Base-by-base conservation (phyloP, 495 filamentous ascomycete species). In the Usnea hakonensis region DNA sequence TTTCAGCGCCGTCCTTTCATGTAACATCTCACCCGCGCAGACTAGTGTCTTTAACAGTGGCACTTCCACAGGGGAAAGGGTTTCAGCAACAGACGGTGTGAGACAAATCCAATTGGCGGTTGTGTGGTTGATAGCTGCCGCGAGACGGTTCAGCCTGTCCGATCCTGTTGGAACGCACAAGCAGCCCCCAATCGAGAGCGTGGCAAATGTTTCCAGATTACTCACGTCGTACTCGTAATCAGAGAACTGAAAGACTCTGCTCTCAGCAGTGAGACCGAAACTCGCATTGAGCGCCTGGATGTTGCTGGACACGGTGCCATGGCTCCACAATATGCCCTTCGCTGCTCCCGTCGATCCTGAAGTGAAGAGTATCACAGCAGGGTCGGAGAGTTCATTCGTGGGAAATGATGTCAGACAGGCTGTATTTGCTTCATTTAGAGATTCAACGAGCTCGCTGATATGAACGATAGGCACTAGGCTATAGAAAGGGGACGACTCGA, bases 221-320 rank as follows among this genome's bases (percentile, higher is more conserved):
- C 82, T 83, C 43, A 83, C 79, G 62, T 91, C 88, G 35, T 87
- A 87, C 1, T 83, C 84, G 68, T 86, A 88, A 57, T 81, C 84
- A 3, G 87, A 84, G 60, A 89, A 83, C 64, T 90, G 87, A 65
- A 90, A 74, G 8, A 84, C 76, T 17, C 88, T 78, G 13, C 81
- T 82, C 1, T 71, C 69, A 0, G 77, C 66, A 50, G 77, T 72
- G 55, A 88, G 79, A 10, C 73, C 66, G 11, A 85, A 67, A 3
- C 76, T 74, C 0, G 55, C 30, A 17, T 60, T 60, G 23, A 66
- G 60, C 23, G 60, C 64, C 28, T 35, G 32, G 16, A 55, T 14
- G 58, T 54, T 65, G 9, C 59, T 61, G 28, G 55, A 58, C 36
- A 71, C 14, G 33, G 63, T 38, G 5, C n/a, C 26, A 36, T 74